Base-by-base conservation (phyloP, 352 stramenopile genomes). In the Globisporangium paroecandrum region DNA sequence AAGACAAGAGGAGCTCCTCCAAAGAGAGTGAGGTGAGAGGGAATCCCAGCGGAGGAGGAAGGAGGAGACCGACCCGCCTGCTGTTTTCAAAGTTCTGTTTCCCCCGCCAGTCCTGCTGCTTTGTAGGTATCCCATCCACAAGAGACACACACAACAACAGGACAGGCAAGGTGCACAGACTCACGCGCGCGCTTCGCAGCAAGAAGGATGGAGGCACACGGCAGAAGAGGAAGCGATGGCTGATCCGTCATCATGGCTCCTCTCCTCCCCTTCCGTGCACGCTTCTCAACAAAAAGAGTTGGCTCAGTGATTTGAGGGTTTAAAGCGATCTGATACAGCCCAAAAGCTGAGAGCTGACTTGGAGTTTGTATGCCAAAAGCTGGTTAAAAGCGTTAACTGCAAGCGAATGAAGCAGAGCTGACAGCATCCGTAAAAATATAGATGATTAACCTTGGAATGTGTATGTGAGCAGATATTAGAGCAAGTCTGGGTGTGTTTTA, bases 1-100 rank as follows among this genome's bases (percentile, higher is more conserved):
- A 56, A 15, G 24, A 38, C 43, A 57, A 22, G 10, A 25, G 6
- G 46, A 49, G 59, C 60, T 32, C 29, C 29, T 32, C 29, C 29
- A 56, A n/a, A 12, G n/a, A 20, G 36, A 15, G 34, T 12, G 36
- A 43, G 18, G 38, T 6, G 18, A 20, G 43, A 51, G 43, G 18
- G 43, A 51, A 51, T 51, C 18, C 43, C 41, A 41, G 29, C 34
- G 15, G 29, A 32, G n/a, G 13, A 49, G 61, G 9, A 34, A 49
- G 61, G 9, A 34, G 24, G 32, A 15, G 38, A 18, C 25, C 25
- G 32, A 27, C 2, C 53, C 25, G n/a, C 25, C 25, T 41, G 53
- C 55, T 60, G 55, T 60, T 60, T 60, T 58, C 53, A 56, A 25
- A 56, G 9, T 56, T 56, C 49, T 56, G 34, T 38, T 60, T 43